A percentile compares a stretch with the other conserved stretches of the same genome.
phyloP scores from a whole-genome alignment of 768 basidiomycete species.

The Lenzites betulinus region DNA sequence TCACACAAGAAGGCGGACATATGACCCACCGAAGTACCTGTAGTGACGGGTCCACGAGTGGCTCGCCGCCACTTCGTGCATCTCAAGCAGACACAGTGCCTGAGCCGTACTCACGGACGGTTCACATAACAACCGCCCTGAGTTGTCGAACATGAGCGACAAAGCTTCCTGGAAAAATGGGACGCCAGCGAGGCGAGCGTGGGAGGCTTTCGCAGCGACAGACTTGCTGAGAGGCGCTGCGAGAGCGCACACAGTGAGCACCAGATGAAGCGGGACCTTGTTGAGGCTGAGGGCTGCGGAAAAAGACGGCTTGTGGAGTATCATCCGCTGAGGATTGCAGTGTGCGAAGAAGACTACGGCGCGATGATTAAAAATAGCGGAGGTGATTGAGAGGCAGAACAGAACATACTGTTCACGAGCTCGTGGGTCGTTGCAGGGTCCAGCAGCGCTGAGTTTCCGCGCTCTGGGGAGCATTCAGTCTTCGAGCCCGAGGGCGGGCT shows the following conservation, averaged over 20 bases:
- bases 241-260: constrained; percentile 75
- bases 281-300: constrained; percentile 64
- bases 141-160: constrained; percentile 69
- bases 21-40: constrained; percentile 50
- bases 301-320: constrained; percentile 82
- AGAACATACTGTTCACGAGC: constrained; percentile 70
- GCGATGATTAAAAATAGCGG: constrained; percentile 16
- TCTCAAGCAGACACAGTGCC: constrained; percentile 71
- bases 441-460: constrained; percentile 45
- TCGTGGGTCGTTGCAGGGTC: constrained; percentile 69
- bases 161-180: constrained; percentile 59
- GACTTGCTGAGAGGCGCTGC: constrained; percentile 77
- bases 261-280: constrained; percentile 67
- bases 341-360: constrained; percentile 77
- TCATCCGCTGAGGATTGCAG: constrained; percentile 73
- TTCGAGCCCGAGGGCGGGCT: constrained; percentile 15
- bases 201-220: constrained; percentile 56
- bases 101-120: constrained; percentile 73
- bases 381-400: neutral
- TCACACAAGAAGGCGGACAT: neutral
- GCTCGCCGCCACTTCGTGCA: constrained; percentile 47
- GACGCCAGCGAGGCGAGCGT: constrained; percentile 38
- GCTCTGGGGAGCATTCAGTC: constrained; percentile 28
- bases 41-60: constrained; percentile 35
- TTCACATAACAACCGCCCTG: constrained; percentile 62